phyloP scores from a whole-genome alignment of 2,329 filamentous ascomycete species.

The Ilyonectria destructans region DNA sequence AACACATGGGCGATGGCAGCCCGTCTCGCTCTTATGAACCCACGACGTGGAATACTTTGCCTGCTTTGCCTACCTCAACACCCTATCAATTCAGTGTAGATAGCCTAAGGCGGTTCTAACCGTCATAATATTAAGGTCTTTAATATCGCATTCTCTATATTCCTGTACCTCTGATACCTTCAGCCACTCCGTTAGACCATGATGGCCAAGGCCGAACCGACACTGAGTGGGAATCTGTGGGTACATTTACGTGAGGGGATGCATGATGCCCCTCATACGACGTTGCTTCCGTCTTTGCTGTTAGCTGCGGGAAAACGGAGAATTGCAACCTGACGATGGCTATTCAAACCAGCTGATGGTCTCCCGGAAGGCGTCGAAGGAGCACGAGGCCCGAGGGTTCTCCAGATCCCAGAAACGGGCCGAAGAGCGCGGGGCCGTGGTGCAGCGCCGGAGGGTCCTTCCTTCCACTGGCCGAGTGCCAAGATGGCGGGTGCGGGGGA shows the following conservation, averaged over 20 bases:
- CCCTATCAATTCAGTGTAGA: slow-evolving; percentile 13
- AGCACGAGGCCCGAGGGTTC: slow-evolving; percentile 29
- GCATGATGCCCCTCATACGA: slow-evolving; percentile 25
- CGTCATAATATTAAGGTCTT: slow-evolving; percentile 27
- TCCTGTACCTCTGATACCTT: background rate
- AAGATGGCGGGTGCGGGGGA: slow-evolving; percentile 30
- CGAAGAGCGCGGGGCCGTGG: slow-evolving; percentile 42
- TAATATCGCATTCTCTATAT: background rate
- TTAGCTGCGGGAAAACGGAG: slow-evolving; percentile 17
- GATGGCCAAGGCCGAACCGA: slow-evolving; percentile 10
- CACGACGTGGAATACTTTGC: slow-evolving; percentile 16
- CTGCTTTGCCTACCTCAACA: slow-evolving; percentile 30
- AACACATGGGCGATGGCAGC: slow-evolving; percentile 2
- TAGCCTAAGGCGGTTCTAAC: slow-evolving; percentile 22
- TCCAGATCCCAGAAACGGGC: slow-evolving; percentile 40
- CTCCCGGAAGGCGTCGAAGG: slow-evolving; percentile 1
- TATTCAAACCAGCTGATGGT: background rate
- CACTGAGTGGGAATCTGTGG: slow-evolving; percentile 4
- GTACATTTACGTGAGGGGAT: slow-evolving; percentile 13
- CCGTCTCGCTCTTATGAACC: background rate
- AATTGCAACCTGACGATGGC: slow-evolving; percentile 34
- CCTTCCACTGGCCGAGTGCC: slow-evolving; percentile 20
- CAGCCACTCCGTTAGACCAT: background rate
- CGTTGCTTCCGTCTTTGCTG: slow-evolving; percentile 27
- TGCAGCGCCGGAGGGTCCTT: slow-evolving; percentile 21